These are phyloP conservation scores for Dactylellina cionopaga DNA, from an alignment of 2,329 filamentous ascomycete species.

Conservation along the genomic window DNA sequence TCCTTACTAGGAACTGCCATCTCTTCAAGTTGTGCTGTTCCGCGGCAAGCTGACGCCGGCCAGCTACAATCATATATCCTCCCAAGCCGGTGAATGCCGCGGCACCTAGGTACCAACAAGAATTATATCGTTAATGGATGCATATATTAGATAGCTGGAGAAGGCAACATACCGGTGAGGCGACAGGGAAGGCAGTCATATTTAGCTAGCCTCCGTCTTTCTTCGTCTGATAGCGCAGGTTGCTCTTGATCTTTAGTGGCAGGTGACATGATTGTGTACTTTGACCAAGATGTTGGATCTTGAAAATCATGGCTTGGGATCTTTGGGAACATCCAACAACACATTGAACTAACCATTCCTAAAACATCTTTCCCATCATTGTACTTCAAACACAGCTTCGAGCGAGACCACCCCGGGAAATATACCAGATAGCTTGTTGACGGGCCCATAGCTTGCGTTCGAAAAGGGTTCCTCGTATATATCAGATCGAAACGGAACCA, in stretches of 20 bases:
- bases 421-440: too few relatives aligned
- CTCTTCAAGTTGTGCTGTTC: constrained; percentile 66
- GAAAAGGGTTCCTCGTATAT: too few relatives aligned
- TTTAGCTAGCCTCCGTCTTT: constrained; percentile 40
- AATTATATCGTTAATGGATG: background rate
- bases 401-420: too few relatives aligned
- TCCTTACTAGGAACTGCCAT: constrained; percentile 42
- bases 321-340: constrained; percentile 16
- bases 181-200: constrained; percentile 75
- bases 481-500: too few relatives aligned
- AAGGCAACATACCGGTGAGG: constrained; percentile 70
- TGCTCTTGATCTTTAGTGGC: background rate
- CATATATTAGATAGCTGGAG: background rate
- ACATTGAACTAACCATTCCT: constrained; percentile 6
- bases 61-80: constrained; percentile 79
- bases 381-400: background rate
- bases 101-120: constrained; percentile 67
- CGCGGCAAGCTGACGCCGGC: constrained; percentile 75
- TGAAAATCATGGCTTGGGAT: background rate
- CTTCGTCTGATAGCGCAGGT: constrained; percentile 19
- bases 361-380: too few relatives aligned
- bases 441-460: too few relatives aligned
- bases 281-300: background rate
- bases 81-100: constrained; percentile 79
- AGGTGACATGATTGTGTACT: constrained; percentile 12